Conservation (phyloP, 108 stramenopile species). For the Cyclotella atomus region DNA sequence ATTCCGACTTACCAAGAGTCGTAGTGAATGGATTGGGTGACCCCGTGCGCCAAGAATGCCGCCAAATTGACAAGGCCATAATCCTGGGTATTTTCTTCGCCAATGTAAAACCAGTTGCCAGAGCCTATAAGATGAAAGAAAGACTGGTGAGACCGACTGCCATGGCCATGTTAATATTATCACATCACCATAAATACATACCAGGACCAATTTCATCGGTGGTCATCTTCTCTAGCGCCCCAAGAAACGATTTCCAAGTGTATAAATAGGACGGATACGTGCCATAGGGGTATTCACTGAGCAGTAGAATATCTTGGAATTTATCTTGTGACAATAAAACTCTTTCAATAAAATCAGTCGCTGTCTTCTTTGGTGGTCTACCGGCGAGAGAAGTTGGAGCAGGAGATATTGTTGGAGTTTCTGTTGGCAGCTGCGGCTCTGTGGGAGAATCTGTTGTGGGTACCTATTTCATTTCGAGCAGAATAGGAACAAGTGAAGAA, state of each 20-base stretch:
- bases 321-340: conserved; percentile 12
- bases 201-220: conserved; percentile 23
- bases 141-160: no score
- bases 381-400: conserved; percentile 28
- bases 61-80: conserved; percentile 41
- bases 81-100: conserved; percentile 32
- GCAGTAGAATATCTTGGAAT: conserved; percentile 21
- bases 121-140: conserved; percentile 6
- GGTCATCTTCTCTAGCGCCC: conserved; percentile 39
- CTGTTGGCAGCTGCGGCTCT: conserved; percentile 3
- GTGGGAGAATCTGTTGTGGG: conserved; percentile 23
- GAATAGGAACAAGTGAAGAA: background rate
- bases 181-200: no score
- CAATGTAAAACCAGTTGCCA: conserved; percentile 46
- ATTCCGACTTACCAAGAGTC: conserved; percentile 30
- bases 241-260: conserved; percentile 35
- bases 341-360: conserved; percentile 13
- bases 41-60: conserved; percentile 44
- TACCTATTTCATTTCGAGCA: conserved; percentile 4
- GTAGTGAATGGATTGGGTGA: conserved; percentile 40
- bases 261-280: conserved; percentile 37
- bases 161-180: background rate
- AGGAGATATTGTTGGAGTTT: conserved; percentile 19
- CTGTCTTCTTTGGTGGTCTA: conserved; percentile 15
- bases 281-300: conserved; percentile 36